Base-by-base conservation (phyloP, 495 filamentous ascomycete species). In the Neurospora sp. region DNA sequence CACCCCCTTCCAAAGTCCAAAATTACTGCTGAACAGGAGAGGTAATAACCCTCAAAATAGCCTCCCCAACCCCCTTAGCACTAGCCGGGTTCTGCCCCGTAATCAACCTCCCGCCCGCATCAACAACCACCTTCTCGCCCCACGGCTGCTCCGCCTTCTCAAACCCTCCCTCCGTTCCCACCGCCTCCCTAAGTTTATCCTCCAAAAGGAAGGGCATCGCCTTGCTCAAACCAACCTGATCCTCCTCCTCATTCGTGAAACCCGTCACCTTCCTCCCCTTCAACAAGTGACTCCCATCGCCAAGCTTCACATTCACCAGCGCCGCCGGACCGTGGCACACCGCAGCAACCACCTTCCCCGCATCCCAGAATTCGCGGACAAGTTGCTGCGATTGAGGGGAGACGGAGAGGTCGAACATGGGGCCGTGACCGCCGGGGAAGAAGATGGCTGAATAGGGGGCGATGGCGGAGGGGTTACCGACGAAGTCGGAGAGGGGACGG, bases 361-460 rank as follows among this genome's bases (percentile, higher is more conserved):
- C 84, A 0, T 77, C 80, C 3, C 83, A 86, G 80, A 94, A 93
- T 77, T 91, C 84, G 71, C 83, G 79, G 76, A 90, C 88, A 0
- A 93, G 78, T 4, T 84, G 77, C 70, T 90, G 84, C 28, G 87
- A 89, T 39, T 79, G 80, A 1, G 78, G 45, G 78, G 90, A 85
- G 11, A 74, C 77, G 36, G 84, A 83, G 1, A 93, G 85, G 75
- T 93, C 92, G 79, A 88, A 93, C 90, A 93, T 92, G 74, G 92
- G 91, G n/a, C 92, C 92, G 81, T 93, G 90, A 34, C 92, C 92
- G 75, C 92, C 92, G 15, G 92, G 90, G 79, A 87, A 92, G 80
- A 90, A 92, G 62, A 94, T 81, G 34, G 89, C 91, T 71, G 54
- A 9, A 4, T 19, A 66, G 15, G 54, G 54, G 24, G 89, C 91